A percentile compares a stretch with the other conserved stretches of the same genome.
Evolutionary conservation across 768 basidiomycete species (phyloP).

Genomic region (Auricularia auricula-judae): DNA sequence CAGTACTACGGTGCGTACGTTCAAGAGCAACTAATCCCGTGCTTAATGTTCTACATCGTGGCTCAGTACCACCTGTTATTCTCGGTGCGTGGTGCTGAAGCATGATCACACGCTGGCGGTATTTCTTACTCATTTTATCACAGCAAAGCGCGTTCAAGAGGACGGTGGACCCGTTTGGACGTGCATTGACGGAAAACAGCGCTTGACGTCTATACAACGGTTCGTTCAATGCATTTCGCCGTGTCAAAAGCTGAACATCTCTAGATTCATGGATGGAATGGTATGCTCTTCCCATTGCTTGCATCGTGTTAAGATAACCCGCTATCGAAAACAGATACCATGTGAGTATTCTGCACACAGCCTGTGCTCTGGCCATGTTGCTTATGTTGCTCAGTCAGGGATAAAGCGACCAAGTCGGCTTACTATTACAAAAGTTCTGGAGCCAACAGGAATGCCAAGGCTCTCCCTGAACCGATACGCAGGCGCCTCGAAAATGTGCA

Average conservation of each 20-base stretch:
- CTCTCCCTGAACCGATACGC: background rate
- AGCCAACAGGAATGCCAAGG: background rate
- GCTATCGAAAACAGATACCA: background rate
- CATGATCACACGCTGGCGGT: background rate
- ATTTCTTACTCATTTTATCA: background rate
- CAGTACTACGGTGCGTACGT: background rate
- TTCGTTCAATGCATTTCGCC: background rate
- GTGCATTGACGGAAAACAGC: constrained; percentile 1
- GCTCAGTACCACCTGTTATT: background rate
- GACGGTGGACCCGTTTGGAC: background rate
- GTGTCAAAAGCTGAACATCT: background rate
- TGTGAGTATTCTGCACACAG: background rate
- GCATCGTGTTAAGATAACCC: background rate
- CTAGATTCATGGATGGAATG: background rate
- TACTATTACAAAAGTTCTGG: background rate
- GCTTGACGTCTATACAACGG: background rate
- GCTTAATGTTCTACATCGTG: background rate
- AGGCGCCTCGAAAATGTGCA: background rate
- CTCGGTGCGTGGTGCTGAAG: background rate
- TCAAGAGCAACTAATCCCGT: background rate
- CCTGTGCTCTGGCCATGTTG: background rate
- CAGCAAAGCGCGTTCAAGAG: background rate
- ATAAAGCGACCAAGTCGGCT: background rate
- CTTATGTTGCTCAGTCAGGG: background rate
- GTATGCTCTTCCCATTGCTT: background rate